A percentile compares a stretch with the other conserved stretches of the same genome.
Evolutionary conservation across 805 yeast species (phyloP).

Genomic region (Schwanniomyces vanrijiae): DNA sequence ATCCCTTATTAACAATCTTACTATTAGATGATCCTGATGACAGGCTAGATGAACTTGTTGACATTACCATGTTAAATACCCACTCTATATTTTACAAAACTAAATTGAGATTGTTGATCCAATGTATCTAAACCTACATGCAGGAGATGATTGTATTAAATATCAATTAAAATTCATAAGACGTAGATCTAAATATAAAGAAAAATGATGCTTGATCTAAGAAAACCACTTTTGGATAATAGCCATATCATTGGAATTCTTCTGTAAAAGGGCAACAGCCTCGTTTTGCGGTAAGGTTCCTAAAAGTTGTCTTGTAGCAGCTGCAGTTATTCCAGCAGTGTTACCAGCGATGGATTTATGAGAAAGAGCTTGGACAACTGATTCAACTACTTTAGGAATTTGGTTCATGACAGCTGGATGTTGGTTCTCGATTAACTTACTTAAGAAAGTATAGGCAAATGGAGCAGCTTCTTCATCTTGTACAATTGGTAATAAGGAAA

Average conservation of each 20-base stretch:
- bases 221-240: constrained; percentile 61
- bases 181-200: constrained; percentile 1
- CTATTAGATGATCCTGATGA: constrained; percentile 1
- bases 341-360: constrained; percentile 66
- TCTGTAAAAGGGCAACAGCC: constrained; percentile 62
- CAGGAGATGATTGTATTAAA: neutral
- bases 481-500: constrained; percentile 74
- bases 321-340: constrained; percentile 65
- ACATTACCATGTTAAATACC: neutral
- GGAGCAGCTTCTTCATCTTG: constrained; percentile 90
- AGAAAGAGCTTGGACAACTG: constrained; percentile 72
- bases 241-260: constrained; percentile 61
- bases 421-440: constrained; percentile 65
- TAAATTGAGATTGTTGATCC: neutral
- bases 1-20: constrained; percentile 11
- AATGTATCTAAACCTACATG: neutral
- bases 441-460: constrained; percentile 72
- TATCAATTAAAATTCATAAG: constrained; percentile 1
- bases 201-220: constrained; percentile 8
- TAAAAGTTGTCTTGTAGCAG: constrained; percentile 62
- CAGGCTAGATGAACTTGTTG: constrained; percentile 2
- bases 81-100: neutral
- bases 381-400: constrained; percentile 61
- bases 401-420: constrained; percentile 57
- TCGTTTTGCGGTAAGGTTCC: constrained; percentile 66